Conservation (phyloP, 257 asterid genomes). For the Dorcoceras hygrometricum region DNA sequence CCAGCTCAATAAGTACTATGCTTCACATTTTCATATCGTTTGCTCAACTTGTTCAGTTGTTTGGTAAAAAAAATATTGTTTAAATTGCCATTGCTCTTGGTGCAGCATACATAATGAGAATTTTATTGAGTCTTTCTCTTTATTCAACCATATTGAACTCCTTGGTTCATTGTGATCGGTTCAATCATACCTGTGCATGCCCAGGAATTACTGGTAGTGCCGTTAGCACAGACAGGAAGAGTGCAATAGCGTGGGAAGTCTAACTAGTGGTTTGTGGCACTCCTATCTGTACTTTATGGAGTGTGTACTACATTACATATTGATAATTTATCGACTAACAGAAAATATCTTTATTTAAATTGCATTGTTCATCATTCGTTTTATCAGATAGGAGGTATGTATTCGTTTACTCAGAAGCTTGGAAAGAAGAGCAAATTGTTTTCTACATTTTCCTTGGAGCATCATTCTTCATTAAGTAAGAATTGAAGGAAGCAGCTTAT, state of each 20-base stretch:
- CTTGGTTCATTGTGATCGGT: neutral
- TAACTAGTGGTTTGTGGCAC: neutral
- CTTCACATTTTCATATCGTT: neutral
- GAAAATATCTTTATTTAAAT: neutral
- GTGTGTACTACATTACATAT: neutral
- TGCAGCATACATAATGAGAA: neutral
- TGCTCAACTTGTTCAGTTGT: neutral
- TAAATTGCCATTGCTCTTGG: neutral
- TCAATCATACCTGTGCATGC: slow-evolving; percentile 7
- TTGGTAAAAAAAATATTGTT: neutral
- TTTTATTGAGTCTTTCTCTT: neutral
- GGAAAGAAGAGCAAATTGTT: neutral
- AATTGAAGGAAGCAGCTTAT: neutral
- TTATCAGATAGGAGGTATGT: slow-evolving; percentile 2
- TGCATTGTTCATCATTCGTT: neutral
- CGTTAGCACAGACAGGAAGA: neutral
- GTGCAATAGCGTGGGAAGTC: neutral
- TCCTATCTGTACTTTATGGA: neutral
- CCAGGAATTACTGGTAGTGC: neutral
- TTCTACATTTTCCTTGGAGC: neutral
- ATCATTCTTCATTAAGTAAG: neutral
- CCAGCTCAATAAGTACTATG: neutral
- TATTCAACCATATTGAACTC: neutral
- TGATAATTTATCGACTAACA: neutral
- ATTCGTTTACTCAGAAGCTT: neutral